Conservation (phyloP, 2,329 filamentous ascomycete genomes). For the Sarocladium strictum region DNA sequence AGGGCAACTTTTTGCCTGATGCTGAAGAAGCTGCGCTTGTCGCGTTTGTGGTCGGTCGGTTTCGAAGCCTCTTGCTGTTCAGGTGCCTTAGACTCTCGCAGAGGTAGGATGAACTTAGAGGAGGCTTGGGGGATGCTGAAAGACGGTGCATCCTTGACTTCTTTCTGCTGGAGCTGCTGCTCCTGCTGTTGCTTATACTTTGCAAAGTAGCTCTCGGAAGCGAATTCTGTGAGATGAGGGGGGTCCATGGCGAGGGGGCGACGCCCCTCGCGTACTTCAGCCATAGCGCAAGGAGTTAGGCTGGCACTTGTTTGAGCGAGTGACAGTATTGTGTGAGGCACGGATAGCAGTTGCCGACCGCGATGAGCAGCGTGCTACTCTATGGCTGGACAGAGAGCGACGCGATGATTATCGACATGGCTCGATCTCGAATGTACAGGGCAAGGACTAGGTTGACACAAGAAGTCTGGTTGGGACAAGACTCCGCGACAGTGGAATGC, state of each 20-base stretch:
- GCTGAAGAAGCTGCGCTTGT: constrained; percentile 36
- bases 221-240: constrained; percentile 60
- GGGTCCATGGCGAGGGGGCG: constrained; percentile 48
- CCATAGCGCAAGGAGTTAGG: constrained; percentile 21
- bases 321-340: constrained; percentile 10
- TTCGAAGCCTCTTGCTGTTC: constrained; percentile 24
- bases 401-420: constrained; percentile 23
- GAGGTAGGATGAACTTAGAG: constrained; percentile 44
- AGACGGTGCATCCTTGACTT: background rate
- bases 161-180: constrained; percentile 21
- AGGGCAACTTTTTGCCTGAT: constrained; percentile 33
- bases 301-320: constrained; percentile 15
- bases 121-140: constrained; percentile 1
- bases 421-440: background rate
- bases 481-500: background rate
- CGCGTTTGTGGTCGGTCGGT: constrained; percentile 29
- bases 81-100: constrained; percentile 32
- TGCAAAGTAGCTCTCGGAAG: constrained; percentile 57
- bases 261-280: constrained; percentile 21
- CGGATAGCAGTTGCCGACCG: background rate
- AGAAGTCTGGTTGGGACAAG: background rate
- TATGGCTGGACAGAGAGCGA: constrained; percentile 22
- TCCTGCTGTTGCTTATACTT: constrained; percentile 47
- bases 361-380: constrained; percentile 19
- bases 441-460: background rate